Percentiles rank a stretch among this genome's conserved stretches.
Evolutionary conservation across 306 rosid species (phyloP).

Genomic region (Acacia acuminata): DNA sequence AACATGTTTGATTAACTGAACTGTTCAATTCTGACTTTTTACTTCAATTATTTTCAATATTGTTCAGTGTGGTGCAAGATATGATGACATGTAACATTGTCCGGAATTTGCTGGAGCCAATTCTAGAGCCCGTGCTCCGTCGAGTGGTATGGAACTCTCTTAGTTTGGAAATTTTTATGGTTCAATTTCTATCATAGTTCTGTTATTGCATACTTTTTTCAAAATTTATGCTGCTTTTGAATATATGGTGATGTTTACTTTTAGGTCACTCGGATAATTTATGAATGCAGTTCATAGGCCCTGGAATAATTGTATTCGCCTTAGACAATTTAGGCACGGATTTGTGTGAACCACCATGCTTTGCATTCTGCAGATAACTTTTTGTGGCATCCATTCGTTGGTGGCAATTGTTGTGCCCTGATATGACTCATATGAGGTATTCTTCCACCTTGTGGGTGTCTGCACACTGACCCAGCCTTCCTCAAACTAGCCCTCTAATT

Average conservation of each 20-base stretch:
- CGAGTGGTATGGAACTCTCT: constrained; percentile 65
- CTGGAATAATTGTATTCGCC: constrained; percentile 6
- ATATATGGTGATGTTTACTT: constrained; percentile 22
- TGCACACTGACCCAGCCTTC: constrained; percentile 20
- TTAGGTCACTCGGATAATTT: constrained; percentile 23
- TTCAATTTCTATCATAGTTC: constrained; percentile 4
- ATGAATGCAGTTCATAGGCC: constrained; percentile 21
- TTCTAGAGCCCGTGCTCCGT: constrained; percentile 80
- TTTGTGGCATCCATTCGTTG: constrained; percentile 41
- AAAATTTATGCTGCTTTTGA: constrained; percentile 19
- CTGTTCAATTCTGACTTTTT: constrained; percentile 13
- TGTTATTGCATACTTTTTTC: constrained; percentile 9
- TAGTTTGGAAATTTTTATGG: neutral
- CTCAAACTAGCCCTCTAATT: constrained; percentile 25
- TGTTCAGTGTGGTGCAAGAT: constrained; percentile 74
- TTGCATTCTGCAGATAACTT: constrained; percentile 40
- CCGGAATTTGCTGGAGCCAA: constrained; percentile 65
- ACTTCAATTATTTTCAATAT: constrained; percentile 20
- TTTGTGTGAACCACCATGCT: constrained; percentile 29
- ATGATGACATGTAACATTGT: constrained; percentile 51
- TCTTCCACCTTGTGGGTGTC: constrained; percentile 35
- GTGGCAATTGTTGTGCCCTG: constrained; percentile 41
- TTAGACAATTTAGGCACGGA: constrained; percentile 30
- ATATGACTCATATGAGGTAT: constrained; percentile 34
- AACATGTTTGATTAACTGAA: constrained; percentile 2